Conservation (phyloP, 2,329 filamentous ascomycete genomes). For the Fusarium redolens region DNA sequence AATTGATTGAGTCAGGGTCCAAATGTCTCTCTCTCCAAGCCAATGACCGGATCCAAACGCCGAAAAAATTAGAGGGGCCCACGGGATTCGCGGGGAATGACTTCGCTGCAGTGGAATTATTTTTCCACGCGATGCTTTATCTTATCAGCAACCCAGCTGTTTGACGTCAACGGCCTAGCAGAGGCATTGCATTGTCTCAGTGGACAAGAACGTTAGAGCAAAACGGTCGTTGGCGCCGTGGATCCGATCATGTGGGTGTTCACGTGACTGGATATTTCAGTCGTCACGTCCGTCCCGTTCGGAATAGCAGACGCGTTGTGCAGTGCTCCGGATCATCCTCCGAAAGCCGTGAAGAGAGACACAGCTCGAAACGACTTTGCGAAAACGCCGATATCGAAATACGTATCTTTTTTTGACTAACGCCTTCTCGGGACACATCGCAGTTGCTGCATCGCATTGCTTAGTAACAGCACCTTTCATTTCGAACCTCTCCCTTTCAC, state of each 20-base stretch:
- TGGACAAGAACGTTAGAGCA: neutral
- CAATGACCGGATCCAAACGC: slow-evolving; percentile 40
- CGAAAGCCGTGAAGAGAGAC: slow-evolving; percentile 20
- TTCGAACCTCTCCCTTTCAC: neutral
- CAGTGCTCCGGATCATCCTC: slow-evolving; percentile 22
- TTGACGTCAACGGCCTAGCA: slow-evolving; percentile 34
- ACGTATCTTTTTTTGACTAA: neutral
- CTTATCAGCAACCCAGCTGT: slow-evolving; percentile 23
- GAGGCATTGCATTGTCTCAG: neutral
- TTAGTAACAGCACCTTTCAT: neutral
- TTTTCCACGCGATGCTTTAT: slow-evolving; percentile 16
- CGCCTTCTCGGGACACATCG: neutral
- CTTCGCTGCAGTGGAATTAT: neutral
- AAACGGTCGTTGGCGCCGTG: slow-evolving; percentile 10
- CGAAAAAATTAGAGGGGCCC: slow-evolving; percentile 40
- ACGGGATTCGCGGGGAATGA: slow-evolving; percentile 28
- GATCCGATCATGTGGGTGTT: slow-evolving; percentile 8
- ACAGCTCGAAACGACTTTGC: neutral
- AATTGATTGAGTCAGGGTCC: slow-evolving; percentile 36
- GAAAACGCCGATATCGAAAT: slow-evolving; percentile 17
- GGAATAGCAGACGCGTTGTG: slow-evolving; percentile 22
- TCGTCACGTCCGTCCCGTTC: slow-evolving; percentile 16
- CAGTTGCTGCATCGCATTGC: neutral
- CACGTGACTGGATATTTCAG: slow-evolving; percentile 8
- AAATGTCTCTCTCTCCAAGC: slow-evolving; percentile 5